Evolutionary conservation across 495 filamentous ascomycete genomes (phyloP), one percentile per base, ranked within the genome.

Genomic region (Niebla homalea): DNA sequence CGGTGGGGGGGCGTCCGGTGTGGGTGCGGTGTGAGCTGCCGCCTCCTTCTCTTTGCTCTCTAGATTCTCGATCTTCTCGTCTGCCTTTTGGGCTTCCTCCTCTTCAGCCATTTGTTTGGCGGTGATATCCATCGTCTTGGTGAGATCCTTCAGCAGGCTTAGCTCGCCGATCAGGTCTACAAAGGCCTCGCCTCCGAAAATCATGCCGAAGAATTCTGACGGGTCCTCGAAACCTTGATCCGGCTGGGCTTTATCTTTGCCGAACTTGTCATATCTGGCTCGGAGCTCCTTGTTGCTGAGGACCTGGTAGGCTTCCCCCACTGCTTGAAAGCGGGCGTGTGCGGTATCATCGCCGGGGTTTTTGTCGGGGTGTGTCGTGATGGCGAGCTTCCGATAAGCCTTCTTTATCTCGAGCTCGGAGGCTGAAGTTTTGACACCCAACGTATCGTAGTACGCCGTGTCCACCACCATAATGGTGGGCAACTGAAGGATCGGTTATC

Each of bases 391-490:
- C 52, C 92, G 77, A 66, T 99, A 99, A n/a, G 92, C 92, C 68
- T 97, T 97, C 73, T 99, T 99, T 69, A 99, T 96, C 55, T 99
- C 93, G 7, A 97, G 80, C 63, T 94, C 88, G 49, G 87, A 84
- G 16, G 92, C 93, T 11, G 81, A 87, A 38, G 89, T 83, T 64
- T 80, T 77, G 59, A 99, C 93, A 51, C 83, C 85, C 14, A 99
- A 75, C 57, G 77, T 80, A 65, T 98, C 93, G 67, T 98, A 98
- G 67, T 92, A 92, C 48, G 76, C 68, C 21, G 85, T 89, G 60
- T 92, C 86, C 48, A 81, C 85, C 52, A 90, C 86, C 85, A 90
- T 90, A 11, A 32, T 32, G 26, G 26, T 11, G 26, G 26, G 7
- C 26, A 32, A 11, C 1, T 32, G 26, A 7, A 32, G 26, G 26